Base-by-base conservation (phyloP, 139 green algal genomes). In the Chloropicon primus region DNA sequence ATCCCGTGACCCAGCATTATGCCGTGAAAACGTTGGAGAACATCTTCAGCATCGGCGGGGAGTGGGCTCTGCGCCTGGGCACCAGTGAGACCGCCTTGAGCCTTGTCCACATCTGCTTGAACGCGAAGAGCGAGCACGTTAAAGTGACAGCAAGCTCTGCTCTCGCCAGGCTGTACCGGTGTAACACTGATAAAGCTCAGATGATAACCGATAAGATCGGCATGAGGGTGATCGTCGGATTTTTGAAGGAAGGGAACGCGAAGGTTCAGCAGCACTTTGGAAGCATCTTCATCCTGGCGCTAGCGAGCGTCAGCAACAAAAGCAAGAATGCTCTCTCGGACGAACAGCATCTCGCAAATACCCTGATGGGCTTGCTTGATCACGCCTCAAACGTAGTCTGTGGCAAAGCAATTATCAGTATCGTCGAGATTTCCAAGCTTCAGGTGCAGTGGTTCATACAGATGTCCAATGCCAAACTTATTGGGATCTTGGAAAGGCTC, bases 11-110 rank as follows among this genome's bases (percentile, higher is more conserved):
- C 22, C 86, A 91, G 84, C 94, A 98, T 82, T 98, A 98, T 76
- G 94, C 93, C 0, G 87, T 90, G 3, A 97, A 97, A 86, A 94
- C 92, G 0, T 88, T 97, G 10, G 94, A 98, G 84, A 98, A 97
- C 85, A 90, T 98, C 25, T 75, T 28, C 75, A 92, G 87, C 75
- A 85, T 93, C 79, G 88, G 87, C 2, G 89, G 89, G 1, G 83
- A 87, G 53, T 97, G 92, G 93, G 88, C 86, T 2, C 27, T 72
- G 1, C 81, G 82, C 25, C 91, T 97, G 28, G 81, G 84, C 21
- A 86, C 54, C 10, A 23, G 54, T 3, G 84, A 89, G 25, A 71
- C 76, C 21, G 78, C 82, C 17, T 77, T 79, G 28, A 80, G 77
- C 28, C 75, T 90, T 54, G 75, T 88, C n/a, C 72, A 53, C 25